phyloP scores from a whole-genome alignment of 805 yeast genomes.

The Candida manassasensis region DNA sequence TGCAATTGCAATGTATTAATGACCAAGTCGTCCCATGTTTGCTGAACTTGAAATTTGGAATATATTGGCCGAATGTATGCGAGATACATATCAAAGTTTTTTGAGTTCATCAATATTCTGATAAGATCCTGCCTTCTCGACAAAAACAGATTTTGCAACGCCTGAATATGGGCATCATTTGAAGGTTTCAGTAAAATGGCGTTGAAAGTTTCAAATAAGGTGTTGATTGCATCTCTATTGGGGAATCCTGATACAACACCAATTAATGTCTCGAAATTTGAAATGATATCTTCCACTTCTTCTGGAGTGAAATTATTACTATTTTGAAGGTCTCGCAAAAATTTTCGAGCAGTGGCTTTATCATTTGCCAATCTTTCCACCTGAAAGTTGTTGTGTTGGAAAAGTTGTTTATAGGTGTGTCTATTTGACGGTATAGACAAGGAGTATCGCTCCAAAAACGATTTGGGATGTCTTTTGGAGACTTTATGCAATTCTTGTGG shows the following conservation, averaged over 20 bases:
- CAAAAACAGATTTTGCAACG: slow-evolving; percentile 16
- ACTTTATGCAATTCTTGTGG: background rate
- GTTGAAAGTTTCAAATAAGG: slow-evolving; percentile 23
- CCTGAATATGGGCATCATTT: slow-evolving; percentile 3
- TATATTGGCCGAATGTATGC: slow-evolving; percentile 16
- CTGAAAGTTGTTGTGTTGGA: background rate
- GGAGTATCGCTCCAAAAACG: background rate
- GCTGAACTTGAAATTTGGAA: background rate
- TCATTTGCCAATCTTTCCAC: slow-evolving; percentile 4
- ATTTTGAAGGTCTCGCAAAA: slow-evolving; percentile 12
- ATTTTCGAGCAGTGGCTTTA: slow-evolving; percentile 3
- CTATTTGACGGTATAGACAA: background rate
- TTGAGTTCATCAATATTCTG: slow-evolving; percentile 25
- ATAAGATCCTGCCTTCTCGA: slow-evolving; percentile 17
- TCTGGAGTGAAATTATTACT: slow-evolving; percentile 3
- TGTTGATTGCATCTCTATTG: slow-evolving; percentile 11
- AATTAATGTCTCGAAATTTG: slow-evolving; percentile 18
- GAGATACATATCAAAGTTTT: slow-evolving; percentile 19
- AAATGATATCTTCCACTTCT: slow-evolving; percentile 12
- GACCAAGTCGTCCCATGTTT: slow-evolving; percentile 21
- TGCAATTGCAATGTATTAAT: slow-evolving; percentile 20
- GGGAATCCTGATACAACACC: slow-evolving; percentile 20
- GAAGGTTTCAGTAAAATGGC: slow-evolving; percentile 12
- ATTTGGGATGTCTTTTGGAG: background rate
- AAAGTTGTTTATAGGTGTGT: background rate